phyloP scores from a whole-genome alignment of 2,329 filamentous ascomycete species.

The Zymoseptoria tritici region DNA sequence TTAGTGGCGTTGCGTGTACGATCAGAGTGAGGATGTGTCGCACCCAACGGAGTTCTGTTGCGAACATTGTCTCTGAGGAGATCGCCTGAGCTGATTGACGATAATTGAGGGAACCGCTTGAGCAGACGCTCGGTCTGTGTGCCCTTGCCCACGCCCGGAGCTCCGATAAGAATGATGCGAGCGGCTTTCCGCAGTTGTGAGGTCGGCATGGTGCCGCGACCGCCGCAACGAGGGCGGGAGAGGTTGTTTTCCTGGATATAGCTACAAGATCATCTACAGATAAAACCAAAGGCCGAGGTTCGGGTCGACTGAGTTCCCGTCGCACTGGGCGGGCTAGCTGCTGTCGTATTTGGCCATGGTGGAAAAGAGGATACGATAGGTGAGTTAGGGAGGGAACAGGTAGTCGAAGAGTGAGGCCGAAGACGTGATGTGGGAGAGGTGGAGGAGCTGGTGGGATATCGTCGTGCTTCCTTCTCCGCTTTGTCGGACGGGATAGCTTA shows the following conservation, averaged over 20 bases:
- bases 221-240: not conserved
- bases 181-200: constrained; percentile 57
- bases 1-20: not conserved
- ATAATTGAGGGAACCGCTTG: constrained; percentile 76
- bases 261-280: not conserved
- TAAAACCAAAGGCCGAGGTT: not conserved
- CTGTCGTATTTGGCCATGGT: constrained; percentile 21
- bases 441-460: not conserved
- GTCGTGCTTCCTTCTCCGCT: no score
- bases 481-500: not conserved
- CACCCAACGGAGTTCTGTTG: constrained; percentile 76
- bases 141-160: constrained; percentile 90
- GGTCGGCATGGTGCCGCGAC: constrained; percentile 5
- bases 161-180: constrained; percentile 87
- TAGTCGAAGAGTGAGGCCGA: not conserved
- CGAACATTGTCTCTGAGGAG: constrained; percentile 88
- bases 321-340: constrained; percentile 15
- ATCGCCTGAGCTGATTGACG: constrained; percentile 89
- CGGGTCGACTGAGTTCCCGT: not conserved
- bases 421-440: not conserved
- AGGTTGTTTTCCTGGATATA: not conserved
- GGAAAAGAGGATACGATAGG: not conserved
- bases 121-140: constrained; percentile 90
- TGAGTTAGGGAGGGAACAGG: not conserved
- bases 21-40: constrained; percentile 16